Base-by-base conservation (phyloP, 495 filamentous ascomycete genomes). In the Immersiella caudata region DNA sequence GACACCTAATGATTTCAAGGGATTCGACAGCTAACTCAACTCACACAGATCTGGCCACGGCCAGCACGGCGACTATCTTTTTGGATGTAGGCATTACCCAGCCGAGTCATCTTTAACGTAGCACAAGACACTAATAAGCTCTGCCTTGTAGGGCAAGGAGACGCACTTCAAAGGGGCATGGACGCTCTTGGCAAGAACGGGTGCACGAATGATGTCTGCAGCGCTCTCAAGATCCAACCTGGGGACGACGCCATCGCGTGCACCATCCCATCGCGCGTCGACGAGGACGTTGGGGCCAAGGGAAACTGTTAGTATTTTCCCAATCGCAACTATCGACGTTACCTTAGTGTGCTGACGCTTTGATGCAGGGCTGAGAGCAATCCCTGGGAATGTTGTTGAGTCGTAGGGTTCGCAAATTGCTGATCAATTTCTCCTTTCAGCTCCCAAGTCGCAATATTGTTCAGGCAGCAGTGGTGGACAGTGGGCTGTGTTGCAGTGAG, bases 151-250 rank as follows among this genome's bases (percentile, higher is more conserved):
- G 52, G 52, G 52, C 3, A 55, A 22, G 79, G 74, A 20, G 68
- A 79, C 49, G 69, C 75, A 0, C 68, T 80, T 14, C 79, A 80
- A 72, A 62, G 67, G 5, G 79, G 78, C 12, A 80, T 81, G 78
- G 61, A 63, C 46, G 61, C 22, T 24, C 61, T 63, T 24, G 61
- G 61, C 20, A 51, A 35, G 24, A 75, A 80, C 62, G 63, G 68
- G 50, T 76, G 76, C 69, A 80, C 75, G 60, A 60, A 29, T 20
- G 73, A 77, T 54, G 72, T 73, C 58, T 73, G 75, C 67, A 74
- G 76, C 67, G 66, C 73, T n/a, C 70, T 79, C 52, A 62, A 68
- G 69, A 64, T 63, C 25, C 61, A 63, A 26, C 11, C 21, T 16
- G 61, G 27, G 16, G 33, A 63, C 25, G 61, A 63, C 8, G 49